Evolutionary conservation across 306 rosid genomes (phyloP), one percentile per base, ranked within the genome.

Genomic region (Medicago arabica): DNA sequence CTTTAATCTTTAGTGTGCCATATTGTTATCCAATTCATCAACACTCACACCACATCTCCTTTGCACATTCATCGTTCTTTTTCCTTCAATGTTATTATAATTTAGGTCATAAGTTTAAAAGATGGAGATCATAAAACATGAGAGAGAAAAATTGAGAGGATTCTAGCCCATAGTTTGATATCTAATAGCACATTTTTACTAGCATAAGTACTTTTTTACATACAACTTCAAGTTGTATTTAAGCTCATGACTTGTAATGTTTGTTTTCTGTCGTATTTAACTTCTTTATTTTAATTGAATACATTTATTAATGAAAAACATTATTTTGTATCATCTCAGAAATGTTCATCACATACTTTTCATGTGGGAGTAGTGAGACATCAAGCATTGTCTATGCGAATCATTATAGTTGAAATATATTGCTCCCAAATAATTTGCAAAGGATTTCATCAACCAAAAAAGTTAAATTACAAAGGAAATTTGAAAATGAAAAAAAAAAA

Each of bases 51-150:
- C 65, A 43, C 25, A 17, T 18, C 25, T 59, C 73, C 47, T 72
- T 77, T 65, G 11, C 79, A 76, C 72, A 58, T 49, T 75, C 61
- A 47, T 16, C 47, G 16, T 63, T 41, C 38, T 63, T 36, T 40
- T 40, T 64, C 50, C 69, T 38, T 64, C 47, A 15, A 64, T 31
- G 40, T 38, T 6, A 58, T 12, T 44, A 4, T 12, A 11, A 44
- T 12, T 44, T 44, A 11, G 50, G 50, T 12, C 5, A 25, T 21
- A 21, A 21, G 28, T 23, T 23, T 23, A 23, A 23, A 23, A 1
- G 28, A 23, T 23, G 3, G 3, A 23, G 28, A 23, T 23, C 28
- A 23, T 23, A 23, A 23, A 23, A 23, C 3, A 23, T 23, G 28
- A 23, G 28, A 21, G 23, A 23, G 28, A 23, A 23, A 23, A 23